These are phyloP conservation scores for Aureobasidium sp. DNA, from an alignment of 2,329 filamentous ascomycete genomes.

Conservation along the genomic window DNA sequence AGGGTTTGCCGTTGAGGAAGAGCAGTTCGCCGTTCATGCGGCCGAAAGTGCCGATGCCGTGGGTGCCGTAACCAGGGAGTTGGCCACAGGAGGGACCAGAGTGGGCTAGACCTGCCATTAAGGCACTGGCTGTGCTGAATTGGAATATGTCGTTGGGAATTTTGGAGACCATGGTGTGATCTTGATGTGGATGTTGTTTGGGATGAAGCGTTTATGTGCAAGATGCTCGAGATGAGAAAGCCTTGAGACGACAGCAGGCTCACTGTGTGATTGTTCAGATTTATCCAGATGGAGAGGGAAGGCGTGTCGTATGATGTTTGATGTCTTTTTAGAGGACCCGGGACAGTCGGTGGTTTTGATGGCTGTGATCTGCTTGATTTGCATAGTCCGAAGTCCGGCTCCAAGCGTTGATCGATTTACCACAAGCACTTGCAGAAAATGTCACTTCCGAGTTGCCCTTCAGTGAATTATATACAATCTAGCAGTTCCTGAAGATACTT, in stretches of 20 bases:
- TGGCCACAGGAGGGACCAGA: conserved; percentile 30
- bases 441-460: neutral
- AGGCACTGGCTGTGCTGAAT: conserved; percentile 34
- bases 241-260: too few relatives aligned
- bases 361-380: conserved; percentile 1
- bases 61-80: conserved; percentile 35
- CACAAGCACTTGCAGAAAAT: neutral
- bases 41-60: conserved; percentile 37
- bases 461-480: too few relatives aligned
- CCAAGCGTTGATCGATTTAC: conserved; percentile 11
- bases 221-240: too few relatives aligned
- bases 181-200: neutral
- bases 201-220: too few relatives aligned
- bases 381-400: conserved; percentile 7
- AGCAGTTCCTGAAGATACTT: neutral
- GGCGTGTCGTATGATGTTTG: too few relatives aligned
- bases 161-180: conserved; percentile 29
- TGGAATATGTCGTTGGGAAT: conserved; percentile 42
- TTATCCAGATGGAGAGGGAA: too few relatives aligned
- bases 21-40: conserved; percentile 28
- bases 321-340: neutral
- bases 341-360: neutral
- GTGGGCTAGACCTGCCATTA: conserved; percentile 30
- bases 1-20: conserved; percentile 32
- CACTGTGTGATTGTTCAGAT: too few relatives aligned